Evolutionary conservation across 1,284 basidiomycete species (phyloP), one percentile per base, ranked within the genome.

Genomic region (Cutaneotrichosporon sp.): DNA sequence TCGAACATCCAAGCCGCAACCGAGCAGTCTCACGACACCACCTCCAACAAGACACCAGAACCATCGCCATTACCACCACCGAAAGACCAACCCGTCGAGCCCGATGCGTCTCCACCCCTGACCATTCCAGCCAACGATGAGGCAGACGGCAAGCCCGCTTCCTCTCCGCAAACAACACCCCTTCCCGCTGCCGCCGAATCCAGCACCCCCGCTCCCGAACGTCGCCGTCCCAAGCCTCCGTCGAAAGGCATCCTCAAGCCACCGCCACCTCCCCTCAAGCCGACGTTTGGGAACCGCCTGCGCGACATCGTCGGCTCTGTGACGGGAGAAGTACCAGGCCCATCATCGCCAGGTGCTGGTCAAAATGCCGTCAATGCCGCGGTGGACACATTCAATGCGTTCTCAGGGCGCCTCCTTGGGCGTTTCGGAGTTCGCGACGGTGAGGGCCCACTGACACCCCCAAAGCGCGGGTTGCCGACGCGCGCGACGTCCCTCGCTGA

Each of bases 161-260:
- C 42, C 24, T 31, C 51, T 11, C 33, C 51, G 22, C 42, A 41
- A 20, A 20, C 51, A 16, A 26, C 51, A 10, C 46, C 49, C 8
- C 47, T 45, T 9, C 14, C 54, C 11, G 17, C 44, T 4, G 29
- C 33, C 7, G 41, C 54, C 14, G 22, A n/a, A 5, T 24, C 38
- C 3, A 8, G 6, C 14, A 26, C 9, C 29, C n/a, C 58, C 4
- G 62, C 62, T 10, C 67, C 67, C 10, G 64, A 63, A 6, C 60
- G 33, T 16, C 52, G 69, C 24, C 65, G 69, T 2, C 69, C 69
- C 11, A 68, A 65, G 45, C 71, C 69, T 29, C 72, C 72, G 1
- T 66, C 67, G 20, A 68, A 65, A 52, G 72, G 72, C 7, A 75
- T 75, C 42, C 67, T 75, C 35, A 75, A 74, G 57, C 72, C 74